Percentiles rank a stretch among this genome's conserved stretches.
Conservation (phyloP, 208 protist species). For the Trichomonas tenax region DNA sequence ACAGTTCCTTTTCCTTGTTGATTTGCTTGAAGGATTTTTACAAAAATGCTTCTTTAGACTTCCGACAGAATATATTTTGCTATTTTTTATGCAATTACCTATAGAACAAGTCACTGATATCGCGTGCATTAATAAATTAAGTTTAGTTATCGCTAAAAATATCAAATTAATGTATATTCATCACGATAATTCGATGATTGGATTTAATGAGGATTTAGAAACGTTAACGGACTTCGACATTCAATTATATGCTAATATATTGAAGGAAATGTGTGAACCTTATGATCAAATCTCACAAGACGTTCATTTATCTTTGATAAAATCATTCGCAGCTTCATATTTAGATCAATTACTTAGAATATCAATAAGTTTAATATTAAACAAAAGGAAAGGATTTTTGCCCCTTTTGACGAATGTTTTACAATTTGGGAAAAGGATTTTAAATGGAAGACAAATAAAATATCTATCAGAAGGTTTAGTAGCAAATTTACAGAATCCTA, state of each 20-base stretch:
- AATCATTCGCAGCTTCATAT: not conserved
- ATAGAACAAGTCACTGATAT: not conserved
- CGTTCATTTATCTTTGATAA: not conserved
- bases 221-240: not conserved
- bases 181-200: not conserved
- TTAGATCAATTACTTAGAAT: not conserved
- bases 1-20: not conserved
- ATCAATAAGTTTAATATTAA: not conserved
- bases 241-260: not conserved
- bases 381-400: not conserved
- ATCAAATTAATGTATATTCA: not conserved
- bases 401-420: not conserved
- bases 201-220: not conserved
- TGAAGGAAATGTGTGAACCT: not conserved
- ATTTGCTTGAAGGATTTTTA: not conserved
- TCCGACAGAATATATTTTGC: not conserved
- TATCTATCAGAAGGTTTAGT: not conserved
- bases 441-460: not conserved
- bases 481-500: not conserved
- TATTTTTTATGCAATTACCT: not conserved
- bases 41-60: not conserved
- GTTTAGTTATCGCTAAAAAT: not conserved
- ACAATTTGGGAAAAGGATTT: not conserved
- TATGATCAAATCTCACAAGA: not conserved
- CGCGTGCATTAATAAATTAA: not conserved